These are phyloP conservation scores for Eremothecium coryli DNA, from an alignment of 1,139 yeast genomes.

Conservation along the genomic window DNA sequence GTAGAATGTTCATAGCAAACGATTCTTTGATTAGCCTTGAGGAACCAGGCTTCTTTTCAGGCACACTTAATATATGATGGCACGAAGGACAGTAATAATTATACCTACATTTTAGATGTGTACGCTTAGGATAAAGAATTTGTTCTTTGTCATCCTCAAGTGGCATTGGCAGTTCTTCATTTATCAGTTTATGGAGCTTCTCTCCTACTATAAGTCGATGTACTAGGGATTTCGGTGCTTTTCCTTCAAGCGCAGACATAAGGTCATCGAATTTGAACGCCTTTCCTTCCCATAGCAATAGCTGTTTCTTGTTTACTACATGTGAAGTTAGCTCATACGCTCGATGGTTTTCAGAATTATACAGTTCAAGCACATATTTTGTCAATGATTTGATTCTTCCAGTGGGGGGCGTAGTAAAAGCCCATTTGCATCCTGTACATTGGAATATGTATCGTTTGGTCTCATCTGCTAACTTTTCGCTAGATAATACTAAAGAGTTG, in stretches of 20 bases:
- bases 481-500: conserved; percentile 4
- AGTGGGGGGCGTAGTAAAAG: conserved; percentile 5
- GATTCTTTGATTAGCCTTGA: conserved; percentile 24
- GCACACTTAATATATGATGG: conserved; percentile 17
- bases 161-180: conserved; percentile 7
- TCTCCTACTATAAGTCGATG: conserved; percentile 6
- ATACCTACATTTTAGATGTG: conserved; percentile 5
- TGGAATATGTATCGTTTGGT: conserved; percentile 5
- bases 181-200: conserved; percentile 8
- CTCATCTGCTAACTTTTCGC: conserved; percentile 1
- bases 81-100: conserved; percentile 11
- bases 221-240: conserved; percentile 2
- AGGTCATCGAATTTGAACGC: conserved; percentile 1
- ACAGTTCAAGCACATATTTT: conserved; percentile 7
- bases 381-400: conserved; percentile 7
- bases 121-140: conserved; percentile 4
- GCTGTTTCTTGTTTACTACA: conserved; percentile 5
- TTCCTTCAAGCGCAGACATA: conserved; percentile 1
- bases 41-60: conserved; percentile 25
- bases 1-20: conserved; percentile 26
- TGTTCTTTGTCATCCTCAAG: not conserved
- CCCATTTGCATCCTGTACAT: conserved; percentile 12
- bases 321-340: conserved; percentile 4
- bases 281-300: conserved; percentile 5
- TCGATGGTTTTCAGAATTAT: conserved; percentile 1